Conservation (phyloP, 2,329 filamentous ascomycete species). For the Nothopassalora personata region DNA sequence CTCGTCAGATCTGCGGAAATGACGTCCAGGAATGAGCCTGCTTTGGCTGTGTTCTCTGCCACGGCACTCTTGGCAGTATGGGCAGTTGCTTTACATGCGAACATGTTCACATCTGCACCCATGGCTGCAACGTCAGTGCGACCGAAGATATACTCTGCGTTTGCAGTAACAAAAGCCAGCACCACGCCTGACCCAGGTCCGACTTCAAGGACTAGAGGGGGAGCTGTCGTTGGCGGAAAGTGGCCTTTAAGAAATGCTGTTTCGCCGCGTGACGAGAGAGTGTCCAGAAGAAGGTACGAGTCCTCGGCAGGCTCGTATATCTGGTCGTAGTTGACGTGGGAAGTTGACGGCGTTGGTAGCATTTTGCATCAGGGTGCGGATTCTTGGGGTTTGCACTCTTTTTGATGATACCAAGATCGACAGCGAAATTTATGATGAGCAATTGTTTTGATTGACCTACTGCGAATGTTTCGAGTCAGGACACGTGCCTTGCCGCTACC, state of each 20-base stretch:
- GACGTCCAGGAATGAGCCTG: constrained; percentile 57
- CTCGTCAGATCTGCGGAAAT: constrained; percentile 65
- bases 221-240: constrained; percentile 44
- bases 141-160: constrained; percentile 68
- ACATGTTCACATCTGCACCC: constrained; percentile 77
- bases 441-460: neutral
- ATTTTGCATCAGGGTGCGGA: constrained; percentile 47
- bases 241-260: constrained; percentile 60
- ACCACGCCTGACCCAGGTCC: constrained; percentile 91
- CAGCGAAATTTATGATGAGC: neutral
- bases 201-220: constrained; percentile 69
- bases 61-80: constrained; percentile 59
- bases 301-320: constrained; percentile 96
- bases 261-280: constrained; percentile 68
- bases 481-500: neutral
- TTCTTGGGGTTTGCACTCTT: neutral
- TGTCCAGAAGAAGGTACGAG: constrained; percentile 89
- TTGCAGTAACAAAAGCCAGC: constrained; percentile 77
- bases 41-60: constrained; percentile 17
- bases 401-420: neutral
- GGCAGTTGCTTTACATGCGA: constrained; percentile 71
- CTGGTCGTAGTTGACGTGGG: constrained; percentile 79
- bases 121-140: constrained; percentile 64
- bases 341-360: constrained; percentile 90
- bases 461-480: neutral